These are phyloP conservation scores for Geoglossum cookeanum DNA, from an alignment of 2,329 filamentous ascomycete genomes.

Conservation along the genomic window DNA sequence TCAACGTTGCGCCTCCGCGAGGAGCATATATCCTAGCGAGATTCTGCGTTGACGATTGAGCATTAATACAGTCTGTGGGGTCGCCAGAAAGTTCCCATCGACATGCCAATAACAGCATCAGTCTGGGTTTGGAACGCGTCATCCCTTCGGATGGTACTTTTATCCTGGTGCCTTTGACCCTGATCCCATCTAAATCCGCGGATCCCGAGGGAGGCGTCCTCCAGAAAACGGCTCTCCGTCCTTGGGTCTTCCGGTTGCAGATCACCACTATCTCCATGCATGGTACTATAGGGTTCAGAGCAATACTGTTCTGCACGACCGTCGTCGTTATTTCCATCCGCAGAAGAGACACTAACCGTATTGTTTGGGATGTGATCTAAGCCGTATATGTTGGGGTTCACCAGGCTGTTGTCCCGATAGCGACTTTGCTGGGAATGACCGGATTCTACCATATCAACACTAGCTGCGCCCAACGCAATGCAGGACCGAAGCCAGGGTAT, in stretches of 20 bases:
- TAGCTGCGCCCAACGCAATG: background rate
- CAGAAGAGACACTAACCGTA: background rate
- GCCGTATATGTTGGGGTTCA: no score
- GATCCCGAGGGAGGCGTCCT: background rate
- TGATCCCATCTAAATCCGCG: background rate
- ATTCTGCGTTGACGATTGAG: background rate
- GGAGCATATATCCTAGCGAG: no score
- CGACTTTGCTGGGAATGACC: background rate
- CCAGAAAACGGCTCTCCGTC: background rate
- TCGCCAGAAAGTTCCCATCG: slow-evolving; percentile 1
- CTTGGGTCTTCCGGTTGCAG: background rate
- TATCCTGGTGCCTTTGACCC: background rate
- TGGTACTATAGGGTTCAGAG: background rate
- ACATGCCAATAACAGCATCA: background rate
- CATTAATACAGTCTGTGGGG: slow-evolving; percentile 1
- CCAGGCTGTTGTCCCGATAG: background rate
- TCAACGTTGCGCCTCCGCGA: background rate
- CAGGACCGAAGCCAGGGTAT: background rate
- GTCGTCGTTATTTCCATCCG: background rate
- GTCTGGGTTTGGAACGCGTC: background rate
- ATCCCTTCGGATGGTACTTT: background rate
- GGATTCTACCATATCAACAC: background rate
- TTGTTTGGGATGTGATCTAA: background rate
- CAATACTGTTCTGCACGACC: background rate
- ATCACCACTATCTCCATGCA: background rate